Conservation (phyloP, 2,329 filamentous ascomycete genomes). For the Fusarium foetens region DNA sequence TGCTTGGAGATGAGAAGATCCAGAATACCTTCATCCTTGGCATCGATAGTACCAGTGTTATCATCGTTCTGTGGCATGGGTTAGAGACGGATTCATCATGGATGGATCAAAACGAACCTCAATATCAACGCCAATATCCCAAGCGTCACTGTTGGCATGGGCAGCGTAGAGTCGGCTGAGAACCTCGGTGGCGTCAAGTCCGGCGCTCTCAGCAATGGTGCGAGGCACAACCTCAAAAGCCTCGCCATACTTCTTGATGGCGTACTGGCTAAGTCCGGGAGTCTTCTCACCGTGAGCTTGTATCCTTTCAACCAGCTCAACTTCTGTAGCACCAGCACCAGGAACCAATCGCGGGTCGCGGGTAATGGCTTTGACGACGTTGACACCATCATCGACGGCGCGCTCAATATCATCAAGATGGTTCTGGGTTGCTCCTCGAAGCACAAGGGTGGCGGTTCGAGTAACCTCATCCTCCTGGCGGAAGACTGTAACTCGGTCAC, state of each 20-base stretch:
- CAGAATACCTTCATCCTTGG: constrained; percentile 87
- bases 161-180: constrained; percentile 92
- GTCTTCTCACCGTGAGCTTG: constrained; percentile 92
- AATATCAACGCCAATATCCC: constrained; percentile 93
- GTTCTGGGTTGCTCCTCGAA: constrained; percentile 96
- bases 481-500: constrained; percentile 98
- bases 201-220: constrained; percentile 92
- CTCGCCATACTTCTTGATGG: constrained; percentile 96
- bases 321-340: constrained; percentile 92
- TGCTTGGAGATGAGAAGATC: constrained; percentile 92
- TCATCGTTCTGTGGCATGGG: constrained; percentile 70
- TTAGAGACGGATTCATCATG: constrained; percentile 34
- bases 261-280: constrained; percentile 91
- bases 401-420: constrained; percentile 97
- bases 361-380: constrained; percentile 98
- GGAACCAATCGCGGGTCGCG: constrained; percentile 91
- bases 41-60: constrained; percentile 82
- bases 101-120: constrained; percentile 64
- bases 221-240: constrained; percentile 97
- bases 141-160: constrained; percentile 87
- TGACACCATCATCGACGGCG: constrained; percentile 97
- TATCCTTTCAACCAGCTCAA: constrained; percentile 93
- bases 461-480: constrained; percentile 94
- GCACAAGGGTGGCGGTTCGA: constrained; percentile 90
- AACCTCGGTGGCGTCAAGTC: constrained; percentile 96